Base-by-base conservation (phyloP, 2,329 filamentous ascomycete genomes). In the Hymenoscyphus salicellus region DNA sequence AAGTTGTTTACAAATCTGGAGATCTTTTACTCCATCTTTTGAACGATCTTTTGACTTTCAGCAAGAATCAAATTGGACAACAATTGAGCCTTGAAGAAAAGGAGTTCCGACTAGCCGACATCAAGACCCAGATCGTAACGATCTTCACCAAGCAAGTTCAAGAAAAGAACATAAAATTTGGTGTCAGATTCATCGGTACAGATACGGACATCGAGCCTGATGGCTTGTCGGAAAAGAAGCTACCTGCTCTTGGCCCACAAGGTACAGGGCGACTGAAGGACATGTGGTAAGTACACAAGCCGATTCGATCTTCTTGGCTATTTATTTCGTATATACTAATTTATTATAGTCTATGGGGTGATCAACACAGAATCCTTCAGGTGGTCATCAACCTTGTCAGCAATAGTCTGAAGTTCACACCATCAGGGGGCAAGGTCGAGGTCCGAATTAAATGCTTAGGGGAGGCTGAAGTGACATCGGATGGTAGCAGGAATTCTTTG, bases 331-430 rank as follows among this genome's bases (percentile, higher is more conserved):
- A 26, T 23, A 10, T 16, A 32, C 63, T 63, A 36, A 63, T 33
- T 23, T 58, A 5, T 14, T 63, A 55, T 30, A 65, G 90, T 60
- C 80, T 97, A 0, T 95, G 91, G 87, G 93, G 93, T n/a, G 93
- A 97, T 72, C 90, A 95, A 70, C 92, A 97, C 73, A 84, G 93
- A 55, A 95, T 97, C 46, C 79, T 96, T 30, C 93, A 97, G 75
- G 90, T 97, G n/a, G 86, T 97, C 57, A 97, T 96, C 80, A 96
- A 96, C 73, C 81, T 97, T 36, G 92, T 96, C 57, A 93, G 90
- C 77, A 97, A 97, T 78, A 92, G 90, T 75, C 79, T 97, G 55
- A 97, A 97, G 75, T 97, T 97, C 73, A 97, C 93, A 0, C 90
- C 92, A 0, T 77, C 86, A 6, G 88, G 88, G 1, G 93, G 93